A percentile compares a stretch with the other conserved stretches of the same genome.
phyloP scores from a whole-genome alignment of 169 alveolate genomes.

The Plasmodium inui region DNA sequence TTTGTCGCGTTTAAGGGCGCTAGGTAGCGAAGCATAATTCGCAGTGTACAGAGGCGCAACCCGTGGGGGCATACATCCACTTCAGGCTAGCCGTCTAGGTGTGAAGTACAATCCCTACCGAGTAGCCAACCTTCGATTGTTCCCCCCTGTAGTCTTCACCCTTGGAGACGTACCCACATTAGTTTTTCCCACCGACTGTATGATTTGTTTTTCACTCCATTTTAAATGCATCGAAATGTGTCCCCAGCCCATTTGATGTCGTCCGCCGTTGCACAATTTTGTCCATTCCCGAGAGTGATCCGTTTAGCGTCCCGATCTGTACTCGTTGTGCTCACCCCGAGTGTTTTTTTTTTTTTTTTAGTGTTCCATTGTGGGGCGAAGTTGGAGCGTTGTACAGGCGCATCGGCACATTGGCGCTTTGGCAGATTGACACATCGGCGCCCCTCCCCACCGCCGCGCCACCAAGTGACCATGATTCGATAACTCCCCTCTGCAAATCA shows the following conservation, averaged over 20 bases:
- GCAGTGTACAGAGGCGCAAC: background rate
- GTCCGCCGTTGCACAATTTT: background rate
- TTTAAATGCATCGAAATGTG: background rate
- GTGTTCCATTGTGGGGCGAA: background rate
- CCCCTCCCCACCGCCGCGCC: background rate
- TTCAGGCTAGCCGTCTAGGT: background rate
- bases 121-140: background rate
- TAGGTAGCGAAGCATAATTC: background rate
- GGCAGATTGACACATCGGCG: background rate
- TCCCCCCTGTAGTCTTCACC: background rate
- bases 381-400: too few species aligned
- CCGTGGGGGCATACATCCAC: background rate
- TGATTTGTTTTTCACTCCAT: background rate
- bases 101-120: background rate
- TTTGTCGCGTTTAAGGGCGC: background rate
- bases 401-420: background rate
- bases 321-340: background rate
- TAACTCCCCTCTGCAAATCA: background rate
- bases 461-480: background rate
- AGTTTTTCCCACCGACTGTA: background rate
- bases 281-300: background rate
- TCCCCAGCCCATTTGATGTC: background rate
- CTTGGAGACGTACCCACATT: background rate
- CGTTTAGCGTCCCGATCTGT: background rate
- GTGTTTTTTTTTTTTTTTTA: background rate